Evolutionary conservation across 2,329 filamentous ascomycete genomes (phyloP).

Genomic region (Aaosphaeria pasadenensis): DNA sequence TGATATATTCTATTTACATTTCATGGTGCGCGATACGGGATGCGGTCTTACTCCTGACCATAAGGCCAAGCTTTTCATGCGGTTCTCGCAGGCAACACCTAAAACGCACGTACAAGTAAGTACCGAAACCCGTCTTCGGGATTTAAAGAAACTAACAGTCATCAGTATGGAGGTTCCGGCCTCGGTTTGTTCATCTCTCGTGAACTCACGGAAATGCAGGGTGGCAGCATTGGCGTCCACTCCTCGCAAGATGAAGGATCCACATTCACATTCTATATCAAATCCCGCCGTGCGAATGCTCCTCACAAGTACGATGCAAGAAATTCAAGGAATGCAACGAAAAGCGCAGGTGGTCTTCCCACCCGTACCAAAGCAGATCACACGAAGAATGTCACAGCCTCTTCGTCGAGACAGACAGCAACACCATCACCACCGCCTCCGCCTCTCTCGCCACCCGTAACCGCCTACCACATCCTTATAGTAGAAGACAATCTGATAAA

Average conservation of each 20-base stretch:
- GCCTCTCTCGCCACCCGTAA: too few relatives aligned
- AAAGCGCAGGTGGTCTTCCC: background rate
- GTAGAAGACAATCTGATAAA: constrained; percentile 43
- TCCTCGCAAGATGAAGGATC: constrained; percentile 28
- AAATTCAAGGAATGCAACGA: background rate
- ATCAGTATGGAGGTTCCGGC: constrained; percentile 32
- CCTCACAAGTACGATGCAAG: too few relatives aligned
- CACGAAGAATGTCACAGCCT: too few relatives aligned
- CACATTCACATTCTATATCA: constrained; percentile 34
- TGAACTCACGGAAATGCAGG: constrained; percentile 34
- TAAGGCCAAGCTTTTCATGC: constrained; percentile 29
- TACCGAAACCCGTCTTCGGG: background rate
- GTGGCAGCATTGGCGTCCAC: constrained; percentile 32
- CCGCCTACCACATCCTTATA: constrained; percentile 15
- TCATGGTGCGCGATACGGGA: constrained; percentile 32
- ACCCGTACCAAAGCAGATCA: too few relatives aligned
- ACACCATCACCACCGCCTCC: too few relatives aligned
- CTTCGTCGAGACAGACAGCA: too few relatives aligned
- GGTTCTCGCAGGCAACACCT: constrained; percentile 32
- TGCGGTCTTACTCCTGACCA: constrained; percentile 28
- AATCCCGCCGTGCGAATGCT: constrained; percentile 2
- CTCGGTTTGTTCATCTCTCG: constrained; percentile 37
- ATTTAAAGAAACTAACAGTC: background rate
- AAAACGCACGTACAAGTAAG: constrained; percentile 20
- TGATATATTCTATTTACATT: constrained; percentile 21